Base-by-base conservation (phyloP, 441 rosid genomes). In the Populus tomentosa region DNA sequence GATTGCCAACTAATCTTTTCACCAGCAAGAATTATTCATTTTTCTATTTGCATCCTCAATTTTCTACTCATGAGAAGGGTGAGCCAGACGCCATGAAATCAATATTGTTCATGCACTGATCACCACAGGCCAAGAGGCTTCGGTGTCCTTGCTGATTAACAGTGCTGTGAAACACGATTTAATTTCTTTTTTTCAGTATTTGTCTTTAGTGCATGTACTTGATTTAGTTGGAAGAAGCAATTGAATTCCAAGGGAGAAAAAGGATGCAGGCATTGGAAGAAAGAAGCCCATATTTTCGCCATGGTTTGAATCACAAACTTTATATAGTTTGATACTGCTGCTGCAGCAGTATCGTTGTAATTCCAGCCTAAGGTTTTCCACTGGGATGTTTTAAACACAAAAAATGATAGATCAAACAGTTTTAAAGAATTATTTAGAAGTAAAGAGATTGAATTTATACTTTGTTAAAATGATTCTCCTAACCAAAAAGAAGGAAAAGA, bases 1-100 rank as follows among this genome's bases (percentile, higher is more conserved):
- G 96, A 85, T 77, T 82, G 91, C 89, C 94, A 88, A 80, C 90
- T 77, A 71, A 68, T 79, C 10, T 28, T 71, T 79, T 70, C 46
- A 28, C 28, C 24, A 6, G 46, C 33, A 46, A 4, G 42, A 53
- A 67, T 53, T 28, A 28, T 11, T 26, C 38, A 42, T 13, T 23
- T 2, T 61, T 62, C 32, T 53, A 75, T 28, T 64, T 71, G 69
- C 20, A 46, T 20, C 38, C 42, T n/a, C 66, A 36, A 73, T 56
- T 64, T 74, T 38, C 42, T 63, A 70, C 53, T 42, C 36, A 2
- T 14, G 23, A 73, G 10, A n/a, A 68, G 67, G 70, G 76, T 53
- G 74, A 74, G 65, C 71, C 85, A 68, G 80, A 53, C 65, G 73
- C 64, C 78, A 84, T 78, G 71, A 42, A 66, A 62, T 46, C 53